phyloP scores from a whole-genome alignment of 148 eudicot genomes.

The Drosera capensis region DNA sequence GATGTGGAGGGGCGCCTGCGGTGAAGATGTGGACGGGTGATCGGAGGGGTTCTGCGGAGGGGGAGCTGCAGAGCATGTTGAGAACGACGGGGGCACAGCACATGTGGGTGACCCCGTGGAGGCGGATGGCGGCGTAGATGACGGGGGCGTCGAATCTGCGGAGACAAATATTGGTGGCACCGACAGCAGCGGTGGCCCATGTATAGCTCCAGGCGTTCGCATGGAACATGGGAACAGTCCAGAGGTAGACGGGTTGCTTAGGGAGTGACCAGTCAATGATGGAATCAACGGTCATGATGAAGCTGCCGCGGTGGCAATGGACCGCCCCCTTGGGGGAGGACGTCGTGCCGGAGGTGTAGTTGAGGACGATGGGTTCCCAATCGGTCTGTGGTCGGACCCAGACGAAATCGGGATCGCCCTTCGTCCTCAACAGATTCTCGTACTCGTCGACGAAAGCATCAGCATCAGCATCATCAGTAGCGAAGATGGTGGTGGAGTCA shows the following conservation, averaged over 20 bases:
- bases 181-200: conserved; percentile 39
- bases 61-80: conserved; percentile 13
- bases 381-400: conserved; percentile 29
- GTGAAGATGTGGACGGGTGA: conserved; percentile 6
- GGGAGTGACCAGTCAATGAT: conserved; percentile 25
- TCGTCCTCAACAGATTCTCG: conserved; percentile 13
- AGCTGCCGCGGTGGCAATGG: conserved; percentile 27
- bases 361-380: conserved; percentile 30
- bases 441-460: conserved; percentile 3
- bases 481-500: background rate
- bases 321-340: conserved; percentile 37
- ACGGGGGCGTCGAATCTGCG: conserved; percentile 19
- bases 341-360: conserved; percentile 44
- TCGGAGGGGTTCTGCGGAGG: conserved; percentile 9
- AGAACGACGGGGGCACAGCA: conserved; percentile 33
- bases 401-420: conserved; percentile 18
- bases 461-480: background rate
- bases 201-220: conserved; percentile 38
- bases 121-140: conserved; percentile 12
- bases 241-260: conserved; percentile 22
- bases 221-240: conserved; percentile 50
- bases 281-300: conserved; percentile 18
- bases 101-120: conserved; percentile 31
- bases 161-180: conserved; percentile 27
- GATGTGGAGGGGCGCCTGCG: conserved; percentile 11